Conservation (phyloP, 2,329 filamentous ascomycete species). For the Juglanconis sp. region DNA sequence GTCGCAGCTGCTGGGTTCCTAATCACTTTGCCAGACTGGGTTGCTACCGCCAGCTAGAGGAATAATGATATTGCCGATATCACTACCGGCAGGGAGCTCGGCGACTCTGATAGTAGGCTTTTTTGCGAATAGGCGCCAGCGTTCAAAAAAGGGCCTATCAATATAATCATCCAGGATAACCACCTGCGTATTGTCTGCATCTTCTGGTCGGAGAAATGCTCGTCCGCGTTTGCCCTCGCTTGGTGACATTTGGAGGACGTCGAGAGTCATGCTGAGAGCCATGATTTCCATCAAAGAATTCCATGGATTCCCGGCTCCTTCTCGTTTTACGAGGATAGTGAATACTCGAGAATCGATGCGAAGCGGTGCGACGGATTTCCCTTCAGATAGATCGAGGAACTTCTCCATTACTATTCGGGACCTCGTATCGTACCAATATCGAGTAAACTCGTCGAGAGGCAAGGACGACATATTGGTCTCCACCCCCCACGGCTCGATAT, state of each 20-base stretch:
- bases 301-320: slow-evolving; percentile 25
- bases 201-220: slow-evolving; percentile 12
- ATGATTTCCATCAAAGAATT: slow-evolving; percentile 29
- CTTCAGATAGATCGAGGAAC: background rate
- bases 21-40: slow-evolving; percentile 38
- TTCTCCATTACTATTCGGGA: background rate
- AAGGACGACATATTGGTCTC: background rate
- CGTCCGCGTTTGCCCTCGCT: background rate
- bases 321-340: slow-evolving; percentile 27
- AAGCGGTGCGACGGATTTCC: background rate
- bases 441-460: background rate
- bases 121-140: slow-evolving; percentile 31
- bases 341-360: background rate
- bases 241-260: slow-evolving; percentile 26
- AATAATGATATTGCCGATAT: slow-evolving; percentile 33
- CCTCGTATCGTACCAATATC: slow-evolving; percentile 9
- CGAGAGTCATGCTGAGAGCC: slow-evolving; percentile 25
- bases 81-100: slow-evolving; percentile 15
- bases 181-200: slow-evolving; percentile 22
- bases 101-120: slow-evolving; percentile 26
- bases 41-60: slow-evolving; percentile 39
- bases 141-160: slow-evolving; percentile 27
- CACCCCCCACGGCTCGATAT: background rate
- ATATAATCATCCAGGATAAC: slow-evolving; percentile 24
- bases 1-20: slow-evolving; percentile 29